Conservation (phyloP, 768 basidiomycete genomes). For the Mycena venus region DNA sequence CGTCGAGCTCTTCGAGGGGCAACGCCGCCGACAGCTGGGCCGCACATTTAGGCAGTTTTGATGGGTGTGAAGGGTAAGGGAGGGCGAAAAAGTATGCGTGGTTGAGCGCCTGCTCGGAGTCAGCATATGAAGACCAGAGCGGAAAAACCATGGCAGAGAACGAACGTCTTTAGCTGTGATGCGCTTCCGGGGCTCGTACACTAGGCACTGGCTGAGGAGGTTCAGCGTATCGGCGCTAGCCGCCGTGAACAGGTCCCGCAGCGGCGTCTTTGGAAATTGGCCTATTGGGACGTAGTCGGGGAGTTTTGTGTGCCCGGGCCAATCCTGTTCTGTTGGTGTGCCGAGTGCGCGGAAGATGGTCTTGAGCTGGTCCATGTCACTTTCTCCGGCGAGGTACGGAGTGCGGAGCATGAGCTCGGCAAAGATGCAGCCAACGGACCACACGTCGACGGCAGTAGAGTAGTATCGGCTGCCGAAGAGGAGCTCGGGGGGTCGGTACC, state of each 20-base stretch:
- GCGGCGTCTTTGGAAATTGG: slow-evolving; percentile 86
- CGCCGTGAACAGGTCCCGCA: slow-evolving; percentile 93
- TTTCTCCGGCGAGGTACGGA: slow-evolving; percentile 95
- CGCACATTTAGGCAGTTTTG: slow-evolving; percentile 85
- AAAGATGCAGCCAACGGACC: slow-evolving; percentile 98
- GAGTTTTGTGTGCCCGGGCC: slow-evolving; percentile 94
- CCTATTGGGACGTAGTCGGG: slow-evolving; percentile 92
- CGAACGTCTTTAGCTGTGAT: slow-evolving; percentile 84
- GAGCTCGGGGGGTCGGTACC: slow-evolving; percentile 98
- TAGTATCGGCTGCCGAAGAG: slow-evolving; percentile 93
- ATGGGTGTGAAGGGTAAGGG: slow-evolving; percentile 90
- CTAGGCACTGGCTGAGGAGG: slow-evolving; percentile 81
- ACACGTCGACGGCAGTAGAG: slow-evolving; percentile 92
- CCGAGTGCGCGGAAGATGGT: slow-evolving; percentile 95
- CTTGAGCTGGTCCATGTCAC: slow-evolving; percentile 96
- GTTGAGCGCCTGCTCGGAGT: slow-evolving; percentile 73
- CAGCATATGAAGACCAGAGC: slow-evolving; percentile 27
- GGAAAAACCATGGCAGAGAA: neutral
- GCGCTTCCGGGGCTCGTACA: slow-evolving; percentile 88
- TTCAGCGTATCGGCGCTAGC: slow-evolving; percentile 89
- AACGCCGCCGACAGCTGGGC: slow-evolving; percentile 57
- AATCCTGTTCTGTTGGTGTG: slow-evolving; percentile 96
- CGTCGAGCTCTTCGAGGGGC: slow-evolving; percentile 84
- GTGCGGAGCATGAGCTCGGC: slow-evolving; percentile 97
- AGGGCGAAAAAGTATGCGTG: slow-evolving; percentile 91